Base-by-base conservation (phyloP, 176 grass and related monocot species). In the Triticum timopheevii region DNA sequence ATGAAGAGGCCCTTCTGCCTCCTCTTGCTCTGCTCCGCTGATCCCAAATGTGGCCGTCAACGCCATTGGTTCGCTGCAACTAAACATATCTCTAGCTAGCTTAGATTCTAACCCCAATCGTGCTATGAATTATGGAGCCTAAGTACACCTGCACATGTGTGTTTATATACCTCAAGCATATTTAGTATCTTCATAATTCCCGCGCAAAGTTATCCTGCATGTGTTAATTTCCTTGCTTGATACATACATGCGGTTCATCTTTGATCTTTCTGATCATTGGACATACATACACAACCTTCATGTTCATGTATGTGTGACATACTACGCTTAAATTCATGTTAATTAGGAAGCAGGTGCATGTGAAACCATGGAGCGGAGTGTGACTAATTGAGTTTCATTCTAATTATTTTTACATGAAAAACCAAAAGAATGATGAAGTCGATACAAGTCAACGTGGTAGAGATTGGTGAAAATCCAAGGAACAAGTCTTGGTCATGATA, bases 1-100 rank as follows among this genome's bases (percentile, higher is more conserved):
- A 94, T 84, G 79, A 73, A 91, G 86, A 91, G 82, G 2, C 3
- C 44, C 44, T 7, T 16, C 10, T 22, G 20, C 11, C 13, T 65
- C 22, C 6, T 59, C 56, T 62, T 66, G 77, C 16, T 66, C 19
- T 22, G 20, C 38, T 76, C 4, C 13, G 28, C 20, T 76, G 25
- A 34, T 73, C 56, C 47, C 66, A 13, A 8, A 56, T 64, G 47
- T 79, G 38, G 65, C 7, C 20, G 64, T 35, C 69, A 34, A 23
- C 34, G 35, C 58, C 59, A 80, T 64, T 35, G 66, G 25, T 65
- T 15, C 3, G 61, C 12, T 24, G 5, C 54, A 27, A 39, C 74
- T 56, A 8, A 1, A 28, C 12, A 4, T 3, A 36, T 76, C 24
- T 76, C 44, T 19, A 17, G 42, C 40, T 17, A 52, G 49, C 49